phyloP scores from a whole-genome alignment of 139 green algal species.

The Raphidocelis subcapitata region DNA sequence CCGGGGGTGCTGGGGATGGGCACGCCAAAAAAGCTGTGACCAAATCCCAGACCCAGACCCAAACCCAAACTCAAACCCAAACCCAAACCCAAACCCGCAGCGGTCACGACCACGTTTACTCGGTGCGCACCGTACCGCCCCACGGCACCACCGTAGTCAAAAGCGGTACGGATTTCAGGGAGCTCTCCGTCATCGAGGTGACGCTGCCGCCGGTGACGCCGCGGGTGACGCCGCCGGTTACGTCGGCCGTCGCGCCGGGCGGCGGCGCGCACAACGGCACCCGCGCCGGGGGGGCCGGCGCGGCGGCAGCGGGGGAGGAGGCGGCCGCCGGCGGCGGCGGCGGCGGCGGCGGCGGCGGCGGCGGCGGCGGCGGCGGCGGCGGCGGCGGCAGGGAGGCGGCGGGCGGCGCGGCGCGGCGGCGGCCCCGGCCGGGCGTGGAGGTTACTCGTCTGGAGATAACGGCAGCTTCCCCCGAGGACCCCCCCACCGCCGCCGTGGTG shows the following conservation, averaged over 20 bases:
- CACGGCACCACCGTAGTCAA: conserved; percentile 71
- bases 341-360: neutral
- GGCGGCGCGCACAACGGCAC: no score
- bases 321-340: no score
- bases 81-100: neutral
- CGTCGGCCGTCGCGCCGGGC: no score
- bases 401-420: no score
- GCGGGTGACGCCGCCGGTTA: no score
- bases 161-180: conserved; percentile 60
- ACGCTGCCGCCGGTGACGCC: no score
- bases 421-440: neutral
- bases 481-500: conserved; percentile 31
- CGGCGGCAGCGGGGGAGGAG: no score
- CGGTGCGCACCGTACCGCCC: conserved; percentile 19
- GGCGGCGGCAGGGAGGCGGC: neutral
- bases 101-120: no score
- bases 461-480: neutral
- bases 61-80: neutral
- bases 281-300: no score
- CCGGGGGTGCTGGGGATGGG: no score
- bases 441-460: neutral
- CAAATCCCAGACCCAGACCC: no score
- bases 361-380: neutral
- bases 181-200: conserved; percentile 32
- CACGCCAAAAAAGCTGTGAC: no score